Evolutionary conservation across 1,284 basidiomycete genomes (phyloP), one percentile per base, ranked within the genome.

Genomic region (Fomitiporia mediterranea): DNA sequence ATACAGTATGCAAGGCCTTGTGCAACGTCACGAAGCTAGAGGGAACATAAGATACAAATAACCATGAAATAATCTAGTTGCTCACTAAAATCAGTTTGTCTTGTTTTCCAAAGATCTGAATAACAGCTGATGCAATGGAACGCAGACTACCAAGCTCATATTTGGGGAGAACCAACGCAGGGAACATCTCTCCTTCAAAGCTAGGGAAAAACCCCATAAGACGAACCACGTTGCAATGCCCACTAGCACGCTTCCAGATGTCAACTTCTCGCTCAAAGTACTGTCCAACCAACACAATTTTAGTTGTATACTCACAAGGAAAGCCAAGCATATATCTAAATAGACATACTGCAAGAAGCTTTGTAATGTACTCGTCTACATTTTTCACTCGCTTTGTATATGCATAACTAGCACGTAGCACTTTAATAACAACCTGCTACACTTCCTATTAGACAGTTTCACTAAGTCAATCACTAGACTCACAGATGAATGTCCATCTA

Each of bases 201-300:
- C 25, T 38, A 3, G 11, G 28, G 3, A 42, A 4, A 23, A 53
- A 13, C 2, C 51, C 51, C 4, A 53, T 39, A 5, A 42, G 2
- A 2, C 28, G 28, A 25, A 32, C 39, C 3, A 53, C 34, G 34
- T 53, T 53, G 5, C 4, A 9, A 30, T 53, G 51, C 2, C 19
- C n/a, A 8, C 40, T 27, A 7, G 15, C 23, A 13, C 15, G 17
- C 11, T 19, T 43, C 51, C 23, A 46, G 8, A 43, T n/a, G 1
- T 40, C 38, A 27, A 39, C 43, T 21, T 53, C 51, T 2, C 51
- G 51, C 13, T 13, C 30, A n/a, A 43, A 53, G 34, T 53, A 53
- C 51, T 53, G 21, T 7, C 4, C 4, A n/a, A n/a, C n/a, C n/a
- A n/a, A n/a, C n/a, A n/a, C n/a, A n/a, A n/a, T n/a, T n/a, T n/a